These are phyloP conservation scores for Podosphaera leucotricha DNA, from an alignment of 2,329 filamentous ascomycete species.

Conservation along the genomic window DNA sequence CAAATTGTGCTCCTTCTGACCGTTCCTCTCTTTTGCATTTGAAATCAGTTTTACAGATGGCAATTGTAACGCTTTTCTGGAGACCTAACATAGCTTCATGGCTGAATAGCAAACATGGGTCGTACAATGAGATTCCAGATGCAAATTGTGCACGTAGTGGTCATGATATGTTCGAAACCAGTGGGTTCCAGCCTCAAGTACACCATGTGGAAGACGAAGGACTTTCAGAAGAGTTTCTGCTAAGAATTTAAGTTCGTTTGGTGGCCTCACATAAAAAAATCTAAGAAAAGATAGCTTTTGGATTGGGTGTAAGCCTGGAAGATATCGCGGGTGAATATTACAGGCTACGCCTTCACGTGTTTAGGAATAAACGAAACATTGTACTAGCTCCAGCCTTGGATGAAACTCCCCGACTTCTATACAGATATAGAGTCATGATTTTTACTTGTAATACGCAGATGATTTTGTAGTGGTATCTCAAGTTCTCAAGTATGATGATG, in stretches of 20 bases:
- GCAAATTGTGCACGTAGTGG: not conserved
- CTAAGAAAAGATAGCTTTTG: not conserved
- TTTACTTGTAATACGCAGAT: too few species aligned
- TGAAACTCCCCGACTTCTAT: too few species aligned
- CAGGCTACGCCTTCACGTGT: not conserved
- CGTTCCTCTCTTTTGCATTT: not conserved
- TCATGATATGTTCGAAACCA: not conserved
- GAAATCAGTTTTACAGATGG: not conserved
- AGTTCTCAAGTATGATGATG: too few species aligned
- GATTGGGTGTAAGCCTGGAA: not conserved
- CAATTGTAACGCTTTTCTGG: not conserved
- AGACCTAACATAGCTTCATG: not conserved
- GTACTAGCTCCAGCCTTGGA: too few species aligned
- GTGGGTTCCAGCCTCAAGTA: not conserved
- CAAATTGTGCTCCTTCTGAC: not conserved
- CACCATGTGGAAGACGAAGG: not conserved
- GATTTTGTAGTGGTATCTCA: too few species aligned
- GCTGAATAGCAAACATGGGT: not conserved
- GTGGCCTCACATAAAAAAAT: not conserved
- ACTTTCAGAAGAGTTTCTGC: not conserved
- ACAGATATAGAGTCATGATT: too few species aligned
- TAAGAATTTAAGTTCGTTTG: not conserved
- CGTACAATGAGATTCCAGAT: not conserved
- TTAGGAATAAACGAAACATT: too few species aligned
- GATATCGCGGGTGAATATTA: not conserved